These are phyloP conservation scores for Quercus lobata DNA, from an alignment of 331 rosid species.

Conservation along the genomic window DNA sequence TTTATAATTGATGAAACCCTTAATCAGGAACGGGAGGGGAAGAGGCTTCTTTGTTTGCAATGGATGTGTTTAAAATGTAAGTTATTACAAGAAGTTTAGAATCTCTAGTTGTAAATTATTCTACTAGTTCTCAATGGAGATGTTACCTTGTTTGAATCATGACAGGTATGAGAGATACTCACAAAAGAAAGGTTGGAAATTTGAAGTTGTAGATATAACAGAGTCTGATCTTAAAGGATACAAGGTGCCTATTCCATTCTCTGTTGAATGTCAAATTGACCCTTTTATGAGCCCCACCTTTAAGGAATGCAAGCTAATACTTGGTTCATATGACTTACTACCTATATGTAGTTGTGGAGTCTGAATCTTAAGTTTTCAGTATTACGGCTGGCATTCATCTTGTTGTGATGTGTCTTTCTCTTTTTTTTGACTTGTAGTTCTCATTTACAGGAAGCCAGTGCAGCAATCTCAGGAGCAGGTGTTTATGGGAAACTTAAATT, in stretches of 20 bases:
- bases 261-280: neutral
- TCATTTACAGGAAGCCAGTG: conserved; percentile 71
- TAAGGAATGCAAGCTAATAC: neutral
- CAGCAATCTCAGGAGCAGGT: conserved; percentile 68
- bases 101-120: conserved; percentile 1
- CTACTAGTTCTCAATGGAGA: conserved; percentile 15
- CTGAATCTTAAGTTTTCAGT: neutral
- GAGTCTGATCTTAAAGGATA: conserved; percentile 81
- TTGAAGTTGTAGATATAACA: conserved; percentile 73
- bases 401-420: neutral
- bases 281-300: neutral
- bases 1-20: neutral
- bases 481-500: conserved; percentile 88
- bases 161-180: conserved; percentile 84
- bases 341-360: neutral
- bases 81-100: conserved; percentile 1
- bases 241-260: conserved; percentile 46
- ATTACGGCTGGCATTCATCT: conserved; percentile 2
- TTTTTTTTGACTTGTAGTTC: conserved; percentile 7
- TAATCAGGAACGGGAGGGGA: conserved; percentile 84
- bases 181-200: conserved; percentile 74
- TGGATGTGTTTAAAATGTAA: conserved; percentile 89
- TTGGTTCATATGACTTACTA: neutral
- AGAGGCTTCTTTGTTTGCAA: conserved; percentile 94
- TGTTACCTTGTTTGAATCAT: neutral